A percentile compares a stretch with the other conserved stretches of the same genome.
phyloP scores from a whole-genome alignment of 208 protist species.

The Crithidia brevicula region DNA sequence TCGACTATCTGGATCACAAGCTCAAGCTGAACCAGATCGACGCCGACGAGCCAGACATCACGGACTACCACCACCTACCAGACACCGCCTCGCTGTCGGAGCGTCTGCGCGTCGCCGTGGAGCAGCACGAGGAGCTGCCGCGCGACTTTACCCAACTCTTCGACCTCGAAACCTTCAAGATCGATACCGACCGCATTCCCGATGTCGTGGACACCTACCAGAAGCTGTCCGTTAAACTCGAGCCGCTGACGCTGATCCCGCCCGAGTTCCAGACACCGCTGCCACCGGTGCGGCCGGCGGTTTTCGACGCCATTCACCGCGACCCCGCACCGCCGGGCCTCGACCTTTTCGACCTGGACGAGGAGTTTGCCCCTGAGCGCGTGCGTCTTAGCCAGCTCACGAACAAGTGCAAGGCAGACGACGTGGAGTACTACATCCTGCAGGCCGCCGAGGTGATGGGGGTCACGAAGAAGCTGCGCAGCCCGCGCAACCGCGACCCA shows the following conservation, averaged over 20 bases:
- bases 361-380: conserved; percentile 95
- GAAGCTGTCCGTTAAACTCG: conserved; percentile 93
- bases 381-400: conserved; percentile 95
- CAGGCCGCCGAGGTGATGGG: conserved; percentile 95
- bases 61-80: conserved; percentile 95
- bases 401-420: conserved; percentile 95
- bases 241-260: conserved; percentile 95
- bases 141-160: conserved; percentile 95
- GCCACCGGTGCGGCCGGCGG: conserved; percentile 94
- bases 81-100: conserved; percentile 94
- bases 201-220: conserved; percentile 92
- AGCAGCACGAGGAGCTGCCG: conserved; percentile 96
- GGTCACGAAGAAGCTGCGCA: conserved; percentile 91
- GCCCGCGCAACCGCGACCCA: conserved; percentile 87
- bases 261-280: conserved; percentile 96
- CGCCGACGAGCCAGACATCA: conserved; percentile 95
- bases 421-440: conserved; percentile 95
- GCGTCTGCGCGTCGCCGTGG: conserved; percentile 92
- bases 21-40: conserved; percentile 95
- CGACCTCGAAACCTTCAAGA: conserved; percentile 93
- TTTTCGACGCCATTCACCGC: conserved; percentile 94
- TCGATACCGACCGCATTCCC: conserved; percentile 95
- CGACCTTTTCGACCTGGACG: conserved; percentile 97
- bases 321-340: conserved; percentile 92
- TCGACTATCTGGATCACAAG: conserved; percentile 87